Base-by-base conservation (phyloP, 2,329 filamentous ascomycete genomes). In the Coleophoma eucalyptorum region DNA sequence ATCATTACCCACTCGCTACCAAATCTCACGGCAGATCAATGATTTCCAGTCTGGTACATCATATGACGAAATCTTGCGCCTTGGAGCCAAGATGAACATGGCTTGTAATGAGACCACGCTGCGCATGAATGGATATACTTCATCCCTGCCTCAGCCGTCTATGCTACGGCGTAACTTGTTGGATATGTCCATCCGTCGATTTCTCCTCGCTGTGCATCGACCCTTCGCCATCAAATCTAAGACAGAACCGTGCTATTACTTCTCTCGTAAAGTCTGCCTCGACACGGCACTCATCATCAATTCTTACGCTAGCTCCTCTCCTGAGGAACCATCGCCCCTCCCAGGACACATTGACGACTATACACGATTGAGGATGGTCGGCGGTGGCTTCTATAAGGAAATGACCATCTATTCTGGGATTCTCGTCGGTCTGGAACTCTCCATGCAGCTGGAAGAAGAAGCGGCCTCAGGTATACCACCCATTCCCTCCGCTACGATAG, bases 161-260 rank as follows among this genome's bases (percentile, higher is more conserved):
- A 34, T 40, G 2, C 16, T 55, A n/a, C 45, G 76, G 38, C 63
- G 70, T 2, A 79, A 79, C 51, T 59, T 82, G 5, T 63, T 80
- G 21, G 73, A 81, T 45, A 74, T 76, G 38, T 66, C 78, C 0
- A 67, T 78, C 4, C 75, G 77, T 5, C 76, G 81, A 13, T 83
- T 81, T 57, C 57, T 83, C 2, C 71, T 84, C 13, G 70, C 73
- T 1, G 66, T 85, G 0, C 80, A 85, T 54, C 72, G 71, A 7
- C 67, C 73, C 0, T 81, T 75, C 58, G 71, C 71, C 35, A 62
- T 62, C 35, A 64, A 69, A 52, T 71, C 76, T 10, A 67, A 62
- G 5, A 55, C 58, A 1, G 71, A 79, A 46, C 76, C 74, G 0
- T 51, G 71, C 4, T 81, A 72, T 57, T 69, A 77, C 54, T 78